Evolutionary conservation across 176 grass and related monocot genomes (phyloP), one percentile per base, ranked within the genome.

Genomic region (Lolium rigidum): DNA sequence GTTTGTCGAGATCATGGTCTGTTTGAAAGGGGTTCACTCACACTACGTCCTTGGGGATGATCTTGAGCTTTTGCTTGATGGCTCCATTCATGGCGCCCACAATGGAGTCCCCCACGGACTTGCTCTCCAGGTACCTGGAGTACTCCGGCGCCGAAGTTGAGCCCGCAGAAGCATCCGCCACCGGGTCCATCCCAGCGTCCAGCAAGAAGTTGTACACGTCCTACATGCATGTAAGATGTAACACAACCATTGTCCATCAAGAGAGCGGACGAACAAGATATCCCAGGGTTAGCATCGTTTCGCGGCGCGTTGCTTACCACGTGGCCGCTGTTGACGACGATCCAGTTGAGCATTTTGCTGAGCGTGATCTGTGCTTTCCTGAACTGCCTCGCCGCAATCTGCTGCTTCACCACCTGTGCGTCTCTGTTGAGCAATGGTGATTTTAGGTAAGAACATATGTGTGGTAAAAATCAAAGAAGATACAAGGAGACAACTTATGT

Each of bases 201-300:
- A 92, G 89, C 85, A 98, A 68, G 82, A 98, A 98, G 35, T 98
- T 93, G 84, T 98, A 95, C 47, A 98, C 86, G 15, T 95, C 91
- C 95, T 98, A 66, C 2, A 66, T 25, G 26, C 26, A 28, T 28
- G 26, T 28, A 28, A 28, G 26, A 2, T 28, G 59, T 28, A 54
- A 41, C 28, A 73, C 5, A 46, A 0, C 41, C 70, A 9, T 49
- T 74, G 70, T 74, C 12, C n/a, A 74, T 74, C n/a, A 17, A 17
- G 48, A 75, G 14, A 74, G 2, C 37, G n/a, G 55, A 51, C 11
- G 49, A 51, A 12, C 12, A 2, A 11, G 9, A 49, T 11, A 54
- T 55, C 15, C 15, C 4, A 0, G 50, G 52, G 46, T 47, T 50
- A 28, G 48, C 10, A 13, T 10, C 5, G 39, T 10, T 10, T 16